A percentile compares a stretch with the other conserved stretches of the same genome.
Evolutionary conservation across 129 eudicot genomes (phyloP).

Genomic region (Helianthus tuberosus): DNA sequence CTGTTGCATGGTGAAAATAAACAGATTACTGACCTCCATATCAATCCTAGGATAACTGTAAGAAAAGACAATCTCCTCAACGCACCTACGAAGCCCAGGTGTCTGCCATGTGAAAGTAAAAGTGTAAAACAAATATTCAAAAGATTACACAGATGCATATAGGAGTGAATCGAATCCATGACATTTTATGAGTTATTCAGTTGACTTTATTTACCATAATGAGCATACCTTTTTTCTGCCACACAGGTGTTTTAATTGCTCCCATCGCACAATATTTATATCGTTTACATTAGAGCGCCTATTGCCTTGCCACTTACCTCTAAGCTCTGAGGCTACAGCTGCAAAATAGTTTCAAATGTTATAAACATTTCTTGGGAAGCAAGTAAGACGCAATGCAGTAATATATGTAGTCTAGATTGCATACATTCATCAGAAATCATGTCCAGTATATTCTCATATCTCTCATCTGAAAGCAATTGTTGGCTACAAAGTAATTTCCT

Average conservation of each 20-base stretch:
- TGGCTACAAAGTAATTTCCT: conserved; percentile 63
- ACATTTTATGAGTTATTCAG: background rate
- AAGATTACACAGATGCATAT: conserved; percentile 1
- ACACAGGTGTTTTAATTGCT: conserved; percentile 65
- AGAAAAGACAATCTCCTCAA: conserved; percentile 85
- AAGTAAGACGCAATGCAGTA: background rate
- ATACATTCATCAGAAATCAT: conserved; percentile 92
- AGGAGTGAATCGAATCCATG: background rate
- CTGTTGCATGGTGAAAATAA: background rate
- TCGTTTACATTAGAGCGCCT: conserved; percentile 59
- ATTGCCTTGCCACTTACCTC: conserved; percentile 77
- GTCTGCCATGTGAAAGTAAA: conserved; percentile 44
- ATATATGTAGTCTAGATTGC: conserved; percentile 19
- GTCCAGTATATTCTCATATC: conserved; percentile 82
- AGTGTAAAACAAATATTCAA: conserved; percentile 9
- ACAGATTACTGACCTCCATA: conserved; percentile 70
- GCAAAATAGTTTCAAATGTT: conserved; percentile 30
- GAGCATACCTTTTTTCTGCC: conserved; percentile 74
- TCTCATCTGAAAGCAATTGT: conserved; percentile 67
- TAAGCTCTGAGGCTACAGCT: conserved; percentile 72
- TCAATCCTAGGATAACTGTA: conserved; percentile 94
- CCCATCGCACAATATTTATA: conserved; percentile 77
- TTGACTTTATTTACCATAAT: background rate
- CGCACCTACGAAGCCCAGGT: conserved; percentile 73
- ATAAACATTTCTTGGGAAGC: conserved; percentile 8